Base-by-base conservation (phyloP, 352 stramenopile species). In the Globisporangium parvum region DNA sequence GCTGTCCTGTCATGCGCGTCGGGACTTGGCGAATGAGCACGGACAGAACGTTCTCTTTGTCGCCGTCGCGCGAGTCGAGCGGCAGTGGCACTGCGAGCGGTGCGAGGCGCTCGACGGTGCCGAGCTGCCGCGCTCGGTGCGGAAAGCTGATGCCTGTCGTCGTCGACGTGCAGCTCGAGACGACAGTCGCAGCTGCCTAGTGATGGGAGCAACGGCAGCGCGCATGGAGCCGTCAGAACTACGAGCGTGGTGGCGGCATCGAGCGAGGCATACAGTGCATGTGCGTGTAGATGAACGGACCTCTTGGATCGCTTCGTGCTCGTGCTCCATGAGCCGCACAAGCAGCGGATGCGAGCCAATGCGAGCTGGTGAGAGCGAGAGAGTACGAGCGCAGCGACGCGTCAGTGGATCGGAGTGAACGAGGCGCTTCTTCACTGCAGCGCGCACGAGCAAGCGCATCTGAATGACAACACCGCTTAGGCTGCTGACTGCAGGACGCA, bases 1-100 rank as follows among this genome's bases (percentile, higher is more conserved):
- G 74, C 42, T 95, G 85, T 0, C 85, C 82, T 11, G 80, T 95
- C 85, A 95, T 95, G 26, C 85, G 82, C 28, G 65, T 87, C 8
- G 75, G 79, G 2, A 95, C 80, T 47, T 92, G 82, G 28, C 82
- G 80, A 55, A 95, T 88, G 31, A 94, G 70, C 37, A 94, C 78
- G 5, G 77, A 68, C 14, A 73, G 58, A 20, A 55, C 45, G 1
- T 65, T 63, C 23, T 76, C 55, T 2, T 63, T 48, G 23, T 66
- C 45, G 17, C 53, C 67, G 41, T 92, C 77, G 17, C 81, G 75
- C n/a, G 62, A 6, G n/a, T 92, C 81, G 4, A 76, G 62, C 17
- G 84, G 84, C 1, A 94, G 66, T 1, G 65, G 70, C 11, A 91
- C 73, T 33, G 70, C 53, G 12, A 76, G 69, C 3, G 84, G 84